Conservation (phyloP, 495 filamentous ascomycete species). For the Penicillium lividum region DNA sequence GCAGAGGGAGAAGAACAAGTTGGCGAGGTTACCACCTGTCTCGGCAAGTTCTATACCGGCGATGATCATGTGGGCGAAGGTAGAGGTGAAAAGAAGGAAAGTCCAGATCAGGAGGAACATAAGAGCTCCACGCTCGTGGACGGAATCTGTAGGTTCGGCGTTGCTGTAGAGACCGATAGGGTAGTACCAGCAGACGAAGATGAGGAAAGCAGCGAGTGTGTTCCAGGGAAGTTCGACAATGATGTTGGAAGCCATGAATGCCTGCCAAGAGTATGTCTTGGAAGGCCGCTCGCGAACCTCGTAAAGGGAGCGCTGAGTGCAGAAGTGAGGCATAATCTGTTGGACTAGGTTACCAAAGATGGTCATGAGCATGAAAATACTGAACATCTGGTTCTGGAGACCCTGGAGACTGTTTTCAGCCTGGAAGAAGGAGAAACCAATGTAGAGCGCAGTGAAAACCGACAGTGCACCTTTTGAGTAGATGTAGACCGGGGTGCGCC, state of each 20-base stretch:
- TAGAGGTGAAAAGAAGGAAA: constrained; percentile 61
- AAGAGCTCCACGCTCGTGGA: constrained; percentile 54
- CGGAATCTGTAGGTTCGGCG: constrained; percentile 43
- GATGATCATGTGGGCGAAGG: constrained; percentile 67
- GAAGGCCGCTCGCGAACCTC: constrained; percentile 69
- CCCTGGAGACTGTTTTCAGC: constrained; percentile 73
- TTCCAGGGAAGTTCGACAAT: constrained; percentile 75
- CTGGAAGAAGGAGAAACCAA: constrained; percentile 89
- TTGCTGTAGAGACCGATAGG: constrained; percentile 63
- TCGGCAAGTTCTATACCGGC: constrained; percentile 63
- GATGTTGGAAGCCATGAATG: constrained; percentile 70
- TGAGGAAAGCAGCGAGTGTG: constrained; percentile 61
- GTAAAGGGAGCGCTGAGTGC: constrained; percentile 67
- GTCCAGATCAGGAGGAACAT: constrained; percentile 59
- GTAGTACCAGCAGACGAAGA: constrained; percentile 70
- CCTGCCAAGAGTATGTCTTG: constrained; percentile 75
- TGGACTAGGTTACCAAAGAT: constrained; percentile 80
- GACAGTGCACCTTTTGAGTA: constrained; percentile 60
- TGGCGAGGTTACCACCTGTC: constrained; percentile 61
- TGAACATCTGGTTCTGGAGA: constrained; percentile 88
- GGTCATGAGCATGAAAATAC: constrained; percentile 84
- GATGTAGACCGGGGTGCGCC: constrained; percentile 61
- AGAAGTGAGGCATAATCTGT: constrained; percentile 76
- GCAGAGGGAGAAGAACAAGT: constrained; percentile 62
- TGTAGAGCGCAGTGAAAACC: constrained; percentile 63